phyloP scores from a whole-genome alignment of 306 rosid species.

The Canavalia ensiformis region DNA sequence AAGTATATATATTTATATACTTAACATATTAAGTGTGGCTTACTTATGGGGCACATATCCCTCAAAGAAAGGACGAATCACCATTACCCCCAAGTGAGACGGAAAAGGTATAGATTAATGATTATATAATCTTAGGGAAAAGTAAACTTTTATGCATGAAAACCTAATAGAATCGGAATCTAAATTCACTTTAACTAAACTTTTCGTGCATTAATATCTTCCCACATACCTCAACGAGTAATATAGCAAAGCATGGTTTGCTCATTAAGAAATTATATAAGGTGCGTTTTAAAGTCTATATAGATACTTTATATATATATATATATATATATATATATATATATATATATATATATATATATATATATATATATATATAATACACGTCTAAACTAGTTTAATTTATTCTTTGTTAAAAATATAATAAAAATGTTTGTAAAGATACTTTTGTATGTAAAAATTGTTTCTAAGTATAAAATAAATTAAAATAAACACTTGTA shows the following conservation, averaged over 20 bases:
- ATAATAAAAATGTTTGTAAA: background rate
- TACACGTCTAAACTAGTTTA: background rate
- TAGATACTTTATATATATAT: background rate
- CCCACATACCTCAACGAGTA: constrained; percentile 3
- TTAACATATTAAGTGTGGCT: constrained; percentile 39
- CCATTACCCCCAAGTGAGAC: constrained; percentile 18
- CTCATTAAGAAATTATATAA: background rate
- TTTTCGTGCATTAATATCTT: constrained; percentile 37
- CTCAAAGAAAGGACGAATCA: constrained; percentile 55
- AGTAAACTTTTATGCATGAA: background rate
- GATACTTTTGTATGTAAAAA: background rate
- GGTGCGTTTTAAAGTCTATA: background rate
- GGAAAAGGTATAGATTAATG: constrained; percentile 44
- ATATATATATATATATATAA: background rate
- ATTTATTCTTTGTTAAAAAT: background rate
- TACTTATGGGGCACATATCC: constrained; percentile 60
- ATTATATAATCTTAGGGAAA: constrained; percentile 5
- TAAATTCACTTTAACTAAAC: constrained; percentile 42
- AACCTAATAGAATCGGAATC: constrained; percentile 52
- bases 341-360: no score
- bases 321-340: no score
- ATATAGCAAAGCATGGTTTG: background rate
- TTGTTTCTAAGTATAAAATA: background rate
- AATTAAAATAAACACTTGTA: background rate
- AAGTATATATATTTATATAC: background rate